A percentile compares a stretch with the other conserved stretches of the same genome.
Evolutionary conservation across 495 filamentous ascomycete genomes (phyloP).

Genomic region (Aspergillus diversus): DNA sequence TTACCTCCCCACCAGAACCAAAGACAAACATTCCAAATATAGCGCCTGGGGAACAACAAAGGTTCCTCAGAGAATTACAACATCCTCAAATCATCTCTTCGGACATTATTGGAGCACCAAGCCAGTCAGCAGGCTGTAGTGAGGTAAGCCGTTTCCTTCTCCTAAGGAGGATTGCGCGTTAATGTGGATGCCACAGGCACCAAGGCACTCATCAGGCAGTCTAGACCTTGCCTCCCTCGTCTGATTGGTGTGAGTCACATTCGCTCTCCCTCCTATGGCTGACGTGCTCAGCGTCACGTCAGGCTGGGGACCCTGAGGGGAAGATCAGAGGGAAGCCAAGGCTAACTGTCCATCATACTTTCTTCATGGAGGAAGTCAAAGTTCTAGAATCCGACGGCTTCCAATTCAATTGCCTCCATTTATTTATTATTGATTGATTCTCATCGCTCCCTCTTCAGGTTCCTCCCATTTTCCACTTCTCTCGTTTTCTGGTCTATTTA

Average conservation of each 20-base stretch:
- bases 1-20: conserved; percentile 19
- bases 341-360: conserved; percentile 17
- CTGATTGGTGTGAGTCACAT: conserved; percentile 21
- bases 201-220: background rate
- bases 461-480: background rate
- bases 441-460: conserved; percentile 5
- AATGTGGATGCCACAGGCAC: conserved; percentile 15
- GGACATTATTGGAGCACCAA: conserved; percentile 3
- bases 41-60: conserved; percentile 3
- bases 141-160: conserved; percentile 25
- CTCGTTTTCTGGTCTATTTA: conserved; percentile 13
- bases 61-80: conserved; percentile 14
- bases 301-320: conserved; percentile 7
- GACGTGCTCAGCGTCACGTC: conserved; percentile 21
- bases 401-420: conserved; percentile 4
- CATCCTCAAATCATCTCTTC: conserved; percentile 2
- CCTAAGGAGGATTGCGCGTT: conserved; percentile 22
- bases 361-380: conserved; percentile 13
- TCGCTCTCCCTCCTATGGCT: conserved; percentile 8
- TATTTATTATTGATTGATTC: conserved; percentile 5
- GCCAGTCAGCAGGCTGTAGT: conserved; percentile 12
- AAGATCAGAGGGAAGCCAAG: conserved; percentile 6
- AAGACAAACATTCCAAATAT: conserved; percentile 7
- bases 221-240: conserved; percentile 13
- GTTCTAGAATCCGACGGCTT: conserved; percentile 20